phyloP scores from a whole-genome alignment of 202 grass and related monocot genomes.

The Dendrocalamus latiflorus region DNA sequence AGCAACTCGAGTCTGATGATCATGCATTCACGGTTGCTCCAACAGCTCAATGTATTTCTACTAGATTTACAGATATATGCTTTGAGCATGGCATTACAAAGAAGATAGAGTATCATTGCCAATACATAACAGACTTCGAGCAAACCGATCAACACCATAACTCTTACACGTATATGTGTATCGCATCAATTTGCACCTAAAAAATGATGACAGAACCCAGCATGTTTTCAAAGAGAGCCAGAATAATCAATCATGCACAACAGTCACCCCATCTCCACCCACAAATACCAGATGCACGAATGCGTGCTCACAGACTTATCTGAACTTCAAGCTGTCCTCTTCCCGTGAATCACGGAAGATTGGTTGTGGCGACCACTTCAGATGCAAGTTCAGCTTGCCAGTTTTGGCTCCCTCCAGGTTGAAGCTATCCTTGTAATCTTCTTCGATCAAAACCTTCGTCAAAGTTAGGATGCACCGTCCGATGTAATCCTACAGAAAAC shows the following conservation, averaged over 20 bases:
- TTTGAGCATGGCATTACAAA: not conserved
- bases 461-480: slow-evolving; percentile 85
- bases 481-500: slow-evolving; percentile 70
- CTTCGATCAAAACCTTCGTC: slow-evolving; percentile 82
- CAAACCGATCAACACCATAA: not conserved
- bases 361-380: slow-evolving; percentile 79
- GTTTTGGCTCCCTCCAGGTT: slow-evolving; percentile 75
- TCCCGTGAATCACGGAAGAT: slow-evolving; percentile 57
- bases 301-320: not conserved
- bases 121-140: not conserved
- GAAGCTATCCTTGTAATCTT: slow-evolving; percentile 68
- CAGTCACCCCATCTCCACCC: not conserved
- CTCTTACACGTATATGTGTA: slow-evolving; percentile 5
- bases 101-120: not conserved
- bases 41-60: not conserved
- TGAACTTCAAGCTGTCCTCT: not conserved
- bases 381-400: slow-evolving; percentile 74
- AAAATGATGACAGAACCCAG: slow-evolving; percentile 11
- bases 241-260: slow-evolving; percentile 7
- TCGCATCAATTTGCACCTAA: not conserved
- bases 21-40: not conserved
- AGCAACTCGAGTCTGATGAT: not conserved
- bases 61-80: slow-evolving; percentile 15
- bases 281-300: not conserved
- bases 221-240: not conserved